Base-by-base conservation (phyloP, 2,329 filamentous ascomycete genomes). In the Diplodia seriata region DNA sequence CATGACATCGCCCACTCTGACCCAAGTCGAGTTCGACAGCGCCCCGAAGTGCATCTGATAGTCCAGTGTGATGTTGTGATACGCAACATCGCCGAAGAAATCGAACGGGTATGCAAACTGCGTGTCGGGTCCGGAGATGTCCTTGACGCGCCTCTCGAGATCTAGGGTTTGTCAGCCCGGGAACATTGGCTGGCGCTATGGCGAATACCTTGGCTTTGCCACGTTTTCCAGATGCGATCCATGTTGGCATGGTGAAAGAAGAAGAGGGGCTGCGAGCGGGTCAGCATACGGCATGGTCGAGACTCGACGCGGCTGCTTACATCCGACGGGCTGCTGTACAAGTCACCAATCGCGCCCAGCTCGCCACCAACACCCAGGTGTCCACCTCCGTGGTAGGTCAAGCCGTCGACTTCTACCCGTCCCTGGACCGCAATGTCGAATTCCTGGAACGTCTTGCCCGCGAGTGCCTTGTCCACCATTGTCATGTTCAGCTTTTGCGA, bases 171-270 rank as follows among this genome's bases (percentile, higher is more conserved):
- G 57, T 43, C 26, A 36, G 43, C 47, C 1, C 23, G 2, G 26
- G 53, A 36, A n/a, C n/a, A n/a, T 4, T n/a, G 5, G 15, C 56
- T 33, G 26, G 8, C 20, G 6, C 5, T 33, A 8, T 31, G 18
- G 15, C n/a, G 36, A 23, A 4, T 51, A 63, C 59, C 47, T n/a
- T 33, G 14, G 64, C 80, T 83, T 73, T 85, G 83, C 84, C 84
- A 85, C 18, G 81, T 83, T 81, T 81, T 83, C 75, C 78, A 85
- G 4, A 78, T 71, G 2, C 82, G 77, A 70, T 85, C 84, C 33
- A 85, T 81, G 74, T 81, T 80, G 2, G 77, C 78, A 67, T 85
- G 83, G 70, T 85, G 83, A 23, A 83, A 75, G 72, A 50, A 68
- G 56, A 68, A 63, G 2, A 51, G 76, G 2, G 82, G 81, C 54